Base-by-base conservation (phyloP, 2,329 filamentous ascomycete species). In the Aspergillus quadricinctus region DNA sequence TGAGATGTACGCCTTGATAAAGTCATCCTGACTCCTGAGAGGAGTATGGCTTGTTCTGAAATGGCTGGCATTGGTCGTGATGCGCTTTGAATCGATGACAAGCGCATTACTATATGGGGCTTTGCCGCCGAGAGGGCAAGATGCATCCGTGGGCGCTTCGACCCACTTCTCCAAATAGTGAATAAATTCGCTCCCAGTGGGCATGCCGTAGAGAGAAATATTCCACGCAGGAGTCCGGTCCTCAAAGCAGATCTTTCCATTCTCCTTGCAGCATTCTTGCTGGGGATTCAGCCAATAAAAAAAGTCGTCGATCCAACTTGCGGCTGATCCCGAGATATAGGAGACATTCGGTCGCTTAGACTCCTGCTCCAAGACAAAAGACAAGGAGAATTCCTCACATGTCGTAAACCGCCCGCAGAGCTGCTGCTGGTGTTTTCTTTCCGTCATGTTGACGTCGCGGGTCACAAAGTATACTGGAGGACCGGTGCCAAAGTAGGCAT, bases 381-480 rank as follows among this genome's bases (percentile, higher is more conserved):
- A 86, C 3, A 99, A 79, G 0, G 92, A 97, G 57, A 88, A 83
- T 40, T 87, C 80, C 61, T 96, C 82, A 73, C 95, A 99, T 0
- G 92, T 90, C 0, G 91, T 92, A 71, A 96, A 97, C 14, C 92
- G 85, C 35, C 91, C 92, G 73, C 94, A 99, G 3, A 99, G 81
- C 60, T 95, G 86, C 69, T 89, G 88, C 72, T 99, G 95, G 58
- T 90, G 84, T 35, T 77, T 69, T 31, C 91, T 83, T 58, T 89
- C 77, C 0, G 93, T 95, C 17, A 87, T 82, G 65, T 97, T 94
- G 48, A 94, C 80, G 50, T 88, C 83, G 21, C 87, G 85, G 2
- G 92, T 91, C 48, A 99, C 91, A 72, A 99, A 99, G 73, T 97
- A 99, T 7, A 99, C 92, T 0, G 94, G 94, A 50, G 94, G 93